Conservation (phyloP, 2,329 filamentous ascomycete species). For the Talaromyces piceae region DNA sequence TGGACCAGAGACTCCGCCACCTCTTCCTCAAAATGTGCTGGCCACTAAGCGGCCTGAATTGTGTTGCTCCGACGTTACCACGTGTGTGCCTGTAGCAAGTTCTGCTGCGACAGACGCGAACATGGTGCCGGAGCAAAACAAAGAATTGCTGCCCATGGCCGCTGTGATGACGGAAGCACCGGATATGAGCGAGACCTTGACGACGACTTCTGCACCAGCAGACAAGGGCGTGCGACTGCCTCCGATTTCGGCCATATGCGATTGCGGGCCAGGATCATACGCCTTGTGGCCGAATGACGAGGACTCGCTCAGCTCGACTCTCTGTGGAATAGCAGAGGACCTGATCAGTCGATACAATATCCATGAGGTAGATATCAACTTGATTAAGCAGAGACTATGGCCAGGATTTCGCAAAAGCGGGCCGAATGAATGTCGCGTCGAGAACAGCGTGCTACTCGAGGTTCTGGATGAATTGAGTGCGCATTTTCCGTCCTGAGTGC, state of each 20-base stretch:
- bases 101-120: not conserved
- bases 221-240: conserved; percentile 3
- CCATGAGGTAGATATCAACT: conserved; percentile 25
- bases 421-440: conserved; percentile 30
- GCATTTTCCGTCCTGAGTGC: not conserved
- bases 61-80: not conserved
- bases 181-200: not conserved
- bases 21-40: not conserved
- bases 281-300: conserved; percentile 17
- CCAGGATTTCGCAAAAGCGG: conserved; percentile 24
- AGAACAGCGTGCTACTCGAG: conserved; percentile 37
- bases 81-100: not conserved
- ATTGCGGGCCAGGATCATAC: conserved; percentile 6
- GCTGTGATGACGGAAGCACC: not conserved
- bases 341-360: conserved; percentile 33
- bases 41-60: not conserved
- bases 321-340: conserved; percentile 33
- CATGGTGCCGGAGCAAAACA: not conserved
- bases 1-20: not conserved
- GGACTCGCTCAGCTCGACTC: conserved; percentile 26
- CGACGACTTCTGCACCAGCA: not conserved
- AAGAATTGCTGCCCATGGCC: not conserved
- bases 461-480: conserved; percentile 32
- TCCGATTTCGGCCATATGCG: conserved; percentile 9
- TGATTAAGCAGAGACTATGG: conserved; percentile 28